Evolutionary conservation across 2,329 filamentous ascomycete species (phyloP).

Genomic region (Scorias spongiosa): DNA sequence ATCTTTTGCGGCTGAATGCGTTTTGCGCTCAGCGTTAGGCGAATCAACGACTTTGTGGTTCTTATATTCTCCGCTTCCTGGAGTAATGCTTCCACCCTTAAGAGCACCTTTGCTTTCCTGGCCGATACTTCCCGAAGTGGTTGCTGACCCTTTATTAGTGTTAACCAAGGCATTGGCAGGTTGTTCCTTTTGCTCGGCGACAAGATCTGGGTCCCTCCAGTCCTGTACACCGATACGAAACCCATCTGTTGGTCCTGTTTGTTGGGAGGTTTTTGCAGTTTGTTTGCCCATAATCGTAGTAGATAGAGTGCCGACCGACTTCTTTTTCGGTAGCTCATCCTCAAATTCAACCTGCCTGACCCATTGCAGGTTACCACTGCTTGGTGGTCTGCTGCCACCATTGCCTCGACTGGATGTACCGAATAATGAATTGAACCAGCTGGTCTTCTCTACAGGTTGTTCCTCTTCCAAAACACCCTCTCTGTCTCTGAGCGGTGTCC

Average conservation of each 20-base stretch:
- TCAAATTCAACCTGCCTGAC: slow-evolving; percentile 52
- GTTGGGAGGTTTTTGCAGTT: slow-evolving; percentile 8
- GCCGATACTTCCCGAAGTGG: slow-evolving; percentile 14
- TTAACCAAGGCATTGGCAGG: slow-evolving; percentile 4
- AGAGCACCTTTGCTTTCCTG: slow-evolving; percentile 24
- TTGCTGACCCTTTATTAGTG: neutral
- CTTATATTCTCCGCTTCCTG: slow-evolving; percentile 56
- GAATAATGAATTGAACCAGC: slow-evolving; percentile 33
- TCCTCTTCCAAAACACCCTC: neutral
- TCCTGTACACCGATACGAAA: slow-evolving; percentile 78
- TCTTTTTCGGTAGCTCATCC: slow-evolving; percentile 21
- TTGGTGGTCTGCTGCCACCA: slow-evolving; percentile 47
- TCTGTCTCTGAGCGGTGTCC: slow-evolving; percentile 3
- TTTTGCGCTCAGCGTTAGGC: slow-evolving; percentile 3
- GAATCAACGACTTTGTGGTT: slow-evolving; percentile 20
- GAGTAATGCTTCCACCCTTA: slow-evolving; percentile 53
- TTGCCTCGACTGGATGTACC: slow-evolving; percentile 5
- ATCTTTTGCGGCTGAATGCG: slow-evolving; percentile 3
- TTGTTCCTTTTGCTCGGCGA: slow-evolving; percentile 29
- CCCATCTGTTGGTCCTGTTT: slow-evolving; percentile 35
- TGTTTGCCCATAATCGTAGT: slow-evolving; percentile 13
- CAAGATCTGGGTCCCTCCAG: slow-evolving; percentile 66
- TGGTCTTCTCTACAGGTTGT: slow-evolving; percentile 2
- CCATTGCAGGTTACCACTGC: slow-evolving; percentile 62
- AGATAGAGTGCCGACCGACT: slow-evolving; percentile 6